A percentile compares a stretch with the other conserved stretches of the same genome.
These are phyloP conservation scores for Aspergillus sp. DNA, from an alignment of 2,329 filamentous ascomycete genomes.

Conservation along the genomic window DNA sequence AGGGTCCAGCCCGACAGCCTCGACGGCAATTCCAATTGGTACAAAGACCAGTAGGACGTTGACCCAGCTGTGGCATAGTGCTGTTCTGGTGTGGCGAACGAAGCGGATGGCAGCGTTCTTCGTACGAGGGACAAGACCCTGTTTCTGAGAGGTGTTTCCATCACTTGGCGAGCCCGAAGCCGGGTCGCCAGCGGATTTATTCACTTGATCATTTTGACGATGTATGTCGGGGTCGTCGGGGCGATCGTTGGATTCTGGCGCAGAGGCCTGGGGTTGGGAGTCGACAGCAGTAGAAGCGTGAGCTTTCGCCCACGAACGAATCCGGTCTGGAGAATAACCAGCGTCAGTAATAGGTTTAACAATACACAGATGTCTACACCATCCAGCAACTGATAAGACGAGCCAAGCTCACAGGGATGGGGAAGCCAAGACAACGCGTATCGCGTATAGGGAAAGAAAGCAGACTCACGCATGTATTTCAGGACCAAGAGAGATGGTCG, in stretches of 20 bases:
- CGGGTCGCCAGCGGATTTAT: slow-evolving; percentile 16
- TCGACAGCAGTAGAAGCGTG: slow-evolving; percentile 31
- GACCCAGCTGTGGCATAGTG: slow-evolving; percentile 42
- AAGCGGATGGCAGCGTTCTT: slow-evolving; percentile 34
- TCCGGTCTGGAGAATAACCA: slow-evolving; percentile 29
- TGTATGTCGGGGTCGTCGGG: slow-evolving; percentile 9
- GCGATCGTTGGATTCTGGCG: not conserved
- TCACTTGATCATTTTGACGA: slow-evolving; percentile 32
- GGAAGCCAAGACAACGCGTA: slow-evolving; percentile 1
- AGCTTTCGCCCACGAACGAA: slow-evolving; percentile 43
- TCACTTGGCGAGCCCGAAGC: slow-evolving; percentile 21
- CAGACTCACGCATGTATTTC: slow-evolving; percentile 38
- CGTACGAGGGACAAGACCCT: slow-evolving; percentile 26
- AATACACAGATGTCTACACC: not conserved
- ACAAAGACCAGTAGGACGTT: slow-evolving; percentile 46
- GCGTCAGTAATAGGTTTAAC: not conserved
- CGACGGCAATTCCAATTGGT: slow-evolving; percentile 39
- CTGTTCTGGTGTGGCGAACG: slow-evolving; percentile 33
- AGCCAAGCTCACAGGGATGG: not conserved
- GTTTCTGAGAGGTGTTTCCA: slow-evolving; percentile 21
- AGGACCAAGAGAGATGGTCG: slow-evolving; percentile 20
- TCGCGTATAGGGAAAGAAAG: slow-evolving; percentile 7
- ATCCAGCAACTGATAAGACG: not conserved
- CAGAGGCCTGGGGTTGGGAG: slow-evolving; percentile 5
- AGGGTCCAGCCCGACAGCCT: slow-evolving; percentile 49